Evolutionary conservation across 306 rosid species (phyloP).

Genomic region (Cicer cuneatum): DNA sequence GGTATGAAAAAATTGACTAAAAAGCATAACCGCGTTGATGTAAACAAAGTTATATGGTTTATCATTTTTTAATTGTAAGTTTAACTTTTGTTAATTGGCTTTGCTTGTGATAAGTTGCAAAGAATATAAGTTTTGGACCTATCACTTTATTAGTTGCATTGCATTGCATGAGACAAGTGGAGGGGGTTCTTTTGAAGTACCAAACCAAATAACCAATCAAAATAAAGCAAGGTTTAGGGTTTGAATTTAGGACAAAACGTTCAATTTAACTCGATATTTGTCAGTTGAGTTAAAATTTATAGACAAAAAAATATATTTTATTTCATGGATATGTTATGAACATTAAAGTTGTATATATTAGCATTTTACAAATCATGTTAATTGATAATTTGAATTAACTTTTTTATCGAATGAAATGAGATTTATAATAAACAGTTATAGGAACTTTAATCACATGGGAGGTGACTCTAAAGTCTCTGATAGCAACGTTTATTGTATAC

Average conservation of each 20-base stretch:
- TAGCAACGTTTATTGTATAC: not conserved
- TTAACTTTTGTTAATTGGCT: constrained; percentile 54
- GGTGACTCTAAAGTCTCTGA: not conserved
- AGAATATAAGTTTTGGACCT: constrained; percentile 64
- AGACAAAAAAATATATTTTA: too few relatives aligned
- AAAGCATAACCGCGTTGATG: constrained; percentile 22
- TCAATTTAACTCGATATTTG: too few relatives aligned
- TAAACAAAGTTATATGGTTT: constrained; percentile 42
- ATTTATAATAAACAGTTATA: not conserved
- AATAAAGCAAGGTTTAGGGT: not conserved
- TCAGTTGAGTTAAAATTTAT: too few relatives aligned
- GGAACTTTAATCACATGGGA: not conserved
- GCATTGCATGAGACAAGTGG: constrained; percentile 50
- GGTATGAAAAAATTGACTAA: constrained; percentile 57
- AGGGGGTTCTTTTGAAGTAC: constrained; percentile 20
- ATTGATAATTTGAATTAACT: not conserved
- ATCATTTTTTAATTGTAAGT: constrained; percentile 46
- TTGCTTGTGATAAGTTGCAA: constrained; percentile 75
- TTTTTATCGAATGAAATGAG: not conserved
- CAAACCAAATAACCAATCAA: constrained; percentile 44
- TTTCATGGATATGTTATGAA: too few relatives aligned
- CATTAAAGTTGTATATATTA: too few relatives aligned
- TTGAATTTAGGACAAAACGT: too few relatives aligned
- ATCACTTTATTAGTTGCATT: constrained; percentile 53
- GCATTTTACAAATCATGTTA: not conserved